Base-by-base conservation (phyloP, 2,329 filamentous ascomycete genomes). In the Rachicladosporium sp. region DNA sequence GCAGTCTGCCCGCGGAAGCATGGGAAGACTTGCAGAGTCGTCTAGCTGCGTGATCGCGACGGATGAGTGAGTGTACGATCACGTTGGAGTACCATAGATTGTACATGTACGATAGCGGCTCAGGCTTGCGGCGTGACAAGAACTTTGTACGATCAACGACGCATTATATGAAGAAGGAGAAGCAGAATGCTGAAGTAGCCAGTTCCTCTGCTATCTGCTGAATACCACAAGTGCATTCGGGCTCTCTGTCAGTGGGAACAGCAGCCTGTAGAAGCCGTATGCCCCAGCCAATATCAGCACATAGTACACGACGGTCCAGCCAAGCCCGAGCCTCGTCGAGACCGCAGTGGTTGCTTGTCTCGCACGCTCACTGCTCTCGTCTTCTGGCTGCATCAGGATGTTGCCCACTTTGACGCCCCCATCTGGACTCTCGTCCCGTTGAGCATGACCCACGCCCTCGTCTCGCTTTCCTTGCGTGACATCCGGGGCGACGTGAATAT, bases 241-340 rank as follows among this genome's bases (percentile, higher is more conserved):
- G 50, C 75, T 81, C 51, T 79, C 69, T 1, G 88, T 93, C 60
- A 91, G 64, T 1, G 70, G 63, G 68, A 82, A 89, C 36, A 96
- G 55, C 37, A 74, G 68, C 50, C 60, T 70, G 59, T 78, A 86
- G 68, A 91, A 98, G 2, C 70, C 67, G 33, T 76, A 60, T 2
- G 81, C 77, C 1, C 91, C 91, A 0, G 61, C 68, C 1, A 91
- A 65, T 2, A 96, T 69, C 33, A 95, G 60, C 2, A 73, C 42
- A 57, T 96, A 96, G 58, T 96, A 96, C 1, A 73, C 67, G 3
- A 82, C 60, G 0, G 83, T 89, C 83, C 83, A 93, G 2, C 54
- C 57, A 23, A 73, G 52, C 13, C 61, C 63, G 50, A 69, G 53
- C 23, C 55, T 45, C 10, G 50, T 46, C 27, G 54, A 46, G 15